A percentile compares a stretch with the other conserved stretches of the same genome.
phyloP scores from a whole-genome alignment of 495 filamentous ascomycete species.

The Aspergillus wentii region DNA sequence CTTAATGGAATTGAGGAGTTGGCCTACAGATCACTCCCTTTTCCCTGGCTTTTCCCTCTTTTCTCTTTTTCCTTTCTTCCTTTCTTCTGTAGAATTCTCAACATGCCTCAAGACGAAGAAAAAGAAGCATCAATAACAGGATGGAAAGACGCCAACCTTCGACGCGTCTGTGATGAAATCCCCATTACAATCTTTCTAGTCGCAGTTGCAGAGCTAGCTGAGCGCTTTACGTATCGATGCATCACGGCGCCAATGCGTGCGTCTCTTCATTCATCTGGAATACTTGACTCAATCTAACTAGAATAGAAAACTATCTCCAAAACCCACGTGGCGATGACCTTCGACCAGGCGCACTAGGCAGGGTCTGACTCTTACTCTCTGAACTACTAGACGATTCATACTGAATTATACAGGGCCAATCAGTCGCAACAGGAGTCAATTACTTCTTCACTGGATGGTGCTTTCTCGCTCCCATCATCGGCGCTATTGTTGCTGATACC shows the following conservation, averaged over 20 bases:
- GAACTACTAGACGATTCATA: too few relatives aligned
- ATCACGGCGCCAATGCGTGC: conserved; percentile 6
- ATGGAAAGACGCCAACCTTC: too few relatives aligned
- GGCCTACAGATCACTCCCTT: too few relatives aligned
- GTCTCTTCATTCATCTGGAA: too few relatives aligned
- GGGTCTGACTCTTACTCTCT: conserved; percentile 23
- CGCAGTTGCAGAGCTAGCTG: conserved; percentile 1
- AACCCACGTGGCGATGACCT: conserved; percentile 1
- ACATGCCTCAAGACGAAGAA: too few relatives aligned
- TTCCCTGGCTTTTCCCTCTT: too few relatives aligned
- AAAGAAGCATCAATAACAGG: too few relatives aligned
- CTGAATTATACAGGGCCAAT: conserved; percentile 51
- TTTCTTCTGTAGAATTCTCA: too few relatives aligned
- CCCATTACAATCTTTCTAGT: not conserved
- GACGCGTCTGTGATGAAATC: conserved; percentile 7
- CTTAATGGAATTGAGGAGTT: too few relatives aligned
- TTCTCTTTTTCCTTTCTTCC: too few relatives aligned
- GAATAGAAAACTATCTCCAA: conserved; percentile 7
- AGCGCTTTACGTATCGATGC: conserved; percentile 4
- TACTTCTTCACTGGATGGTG: conserved; percentile 63
- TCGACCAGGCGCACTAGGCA: conserved; percentile 1
- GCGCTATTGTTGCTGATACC: conserved; percentile 61
- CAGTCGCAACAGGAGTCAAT: conserved; percentile 47
- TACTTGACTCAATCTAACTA: not conserved
- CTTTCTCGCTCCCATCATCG: conserved; percentile 56